These are phyloP conservation scores for Eutrema heterophyllum DNA, from an alignment of 345 rosid genomes.

Conservation along the genomic window DNA sequence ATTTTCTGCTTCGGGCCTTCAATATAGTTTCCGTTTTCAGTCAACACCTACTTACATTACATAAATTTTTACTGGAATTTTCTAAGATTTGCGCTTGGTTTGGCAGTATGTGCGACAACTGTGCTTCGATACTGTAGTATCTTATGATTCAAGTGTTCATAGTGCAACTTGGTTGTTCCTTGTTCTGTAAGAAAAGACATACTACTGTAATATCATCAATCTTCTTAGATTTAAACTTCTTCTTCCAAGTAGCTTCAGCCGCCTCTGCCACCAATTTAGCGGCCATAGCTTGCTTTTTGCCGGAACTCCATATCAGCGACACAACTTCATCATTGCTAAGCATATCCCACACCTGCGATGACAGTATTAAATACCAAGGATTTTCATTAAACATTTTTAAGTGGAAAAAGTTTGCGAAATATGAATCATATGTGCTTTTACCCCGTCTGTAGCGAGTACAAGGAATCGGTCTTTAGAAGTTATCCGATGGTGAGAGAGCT, in stretches of 20 bases:
- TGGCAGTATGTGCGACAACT: not conserved
- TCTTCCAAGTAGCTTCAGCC: constrained; percentile 63
- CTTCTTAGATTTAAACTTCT: constrained; percentile 49
- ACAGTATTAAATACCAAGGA: not conserved
- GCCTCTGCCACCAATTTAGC: constrained; percentile 67
- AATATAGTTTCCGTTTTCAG: not conserved
- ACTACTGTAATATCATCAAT: constrained; percentile 67
- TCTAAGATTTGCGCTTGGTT: not conserved
- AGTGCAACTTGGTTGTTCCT: constrained; percentile 5
- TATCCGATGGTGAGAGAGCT: constrained; percentile 46
- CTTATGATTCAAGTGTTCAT: constrained; percentile 3
- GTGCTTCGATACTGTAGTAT: not conserved
- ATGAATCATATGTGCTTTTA: constrained; percentile 6
- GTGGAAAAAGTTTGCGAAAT: not conserved
- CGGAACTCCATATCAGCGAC: constrained; percentile 41
- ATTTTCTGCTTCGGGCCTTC: not conserved
- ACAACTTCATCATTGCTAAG: constrained; percentile 63
- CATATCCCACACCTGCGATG: constrained; percentile 71
- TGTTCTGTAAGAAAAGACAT: constrained; percentile 58
- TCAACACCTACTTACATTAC: not conserved
- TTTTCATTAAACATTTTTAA: not conserved
- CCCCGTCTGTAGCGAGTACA: constrained; percentile 88
- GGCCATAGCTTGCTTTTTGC: constrained; percentile 28
- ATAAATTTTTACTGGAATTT: not conserved
- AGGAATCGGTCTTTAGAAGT: constrained; percentile 55